Percentiles rank a stretch among this genome's conserved stretches.
These are phyloP conservation scores for Xylaria sp. DNA, from an alignment of 2,329 filamentous ascomycete genomes.

Conservation along the genomic window DNA sequence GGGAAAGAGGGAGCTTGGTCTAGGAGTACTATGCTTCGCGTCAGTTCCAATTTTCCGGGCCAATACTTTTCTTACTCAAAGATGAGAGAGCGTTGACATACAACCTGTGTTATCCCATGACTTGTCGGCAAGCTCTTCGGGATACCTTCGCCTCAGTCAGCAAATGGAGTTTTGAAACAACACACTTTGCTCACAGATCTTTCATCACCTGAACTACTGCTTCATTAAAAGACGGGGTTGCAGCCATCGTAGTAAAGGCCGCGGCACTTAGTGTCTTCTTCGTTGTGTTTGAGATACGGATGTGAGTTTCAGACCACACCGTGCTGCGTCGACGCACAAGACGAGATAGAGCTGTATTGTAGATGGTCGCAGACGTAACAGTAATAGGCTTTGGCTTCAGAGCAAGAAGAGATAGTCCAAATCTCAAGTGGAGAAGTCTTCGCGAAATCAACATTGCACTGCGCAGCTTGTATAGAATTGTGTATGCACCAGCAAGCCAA, in stretches of 20 bases:
- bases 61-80: background rate
- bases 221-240: constrained; percentile 56
- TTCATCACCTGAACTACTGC: constrained; percentile 82
- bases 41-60: background rate
- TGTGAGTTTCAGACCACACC: background rate
- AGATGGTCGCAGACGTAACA: constrained; percentile 1
- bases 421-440: constrained; percentile 14
- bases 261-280: constrained; percentile 20
- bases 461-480: background rate
- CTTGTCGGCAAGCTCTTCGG: constrained; percentile 86
- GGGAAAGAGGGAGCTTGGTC: constrained; percentile 67
- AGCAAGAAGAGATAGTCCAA: background rate
- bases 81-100: constrained; percentile 47
- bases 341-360: constrained; percentile 1
- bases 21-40: constrained; percentile 57
- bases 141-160: constrained; percentile 70
- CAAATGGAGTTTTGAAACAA: background rate
- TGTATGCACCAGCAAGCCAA: constrained; percentile 14
- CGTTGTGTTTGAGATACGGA: background rate
- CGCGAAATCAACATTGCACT: constrained; percentile 31
- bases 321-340: background rate
- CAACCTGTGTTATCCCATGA: constrained; percentile 95
- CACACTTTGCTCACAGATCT: constrained; percentile 70
- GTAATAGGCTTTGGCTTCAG: background rate
- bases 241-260: constrained; percentile 42